Percentiles rank a stretch among this genome's conserved stretches.
phyloP scores from a whole-genome alignment of 1,139 yeast species.

The Kodamaea arcana region DNA sequence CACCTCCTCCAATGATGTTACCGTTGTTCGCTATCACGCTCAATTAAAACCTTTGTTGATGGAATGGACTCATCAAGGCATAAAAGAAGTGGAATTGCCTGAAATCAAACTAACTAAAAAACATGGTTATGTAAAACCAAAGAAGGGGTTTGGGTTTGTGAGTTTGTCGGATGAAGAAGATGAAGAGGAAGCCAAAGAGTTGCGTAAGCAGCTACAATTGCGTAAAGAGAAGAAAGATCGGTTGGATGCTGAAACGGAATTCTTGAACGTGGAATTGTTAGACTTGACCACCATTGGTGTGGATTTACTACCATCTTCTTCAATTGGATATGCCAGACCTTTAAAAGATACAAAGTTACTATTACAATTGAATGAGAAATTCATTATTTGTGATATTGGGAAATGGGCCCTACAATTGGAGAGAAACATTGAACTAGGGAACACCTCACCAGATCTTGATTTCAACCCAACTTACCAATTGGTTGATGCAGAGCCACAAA shows the following conservation, averaged over 20 bases:
- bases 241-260: constrained; percentile 7
- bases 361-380: constrained; percentile 1
- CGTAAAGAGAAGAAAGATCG: not conserved
- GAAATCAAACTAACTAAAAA: constrained; percentile 1
- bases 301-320: constrained; percentile 10
- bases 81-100: not conserved
- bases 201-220: not conserved
- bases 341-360: constrained; percentile 1
- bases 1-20: constrained; percentile 10
- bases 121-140: constrained; percentile 25
- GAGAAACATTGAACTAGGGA: not conserved
- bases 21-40: constrained; percentile 20
- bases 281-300: constrained; percentile 13
- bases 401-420: constrained; percentile 3
- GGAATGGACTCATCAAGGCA: constrained; percentile 12
- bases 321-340: constrained; percentile 2
- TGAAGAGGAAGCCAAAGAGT: not conserved
- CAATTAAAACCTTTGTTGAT: constrained; percentile 34
- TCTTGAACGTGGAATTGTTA: constrained; percentile 14
- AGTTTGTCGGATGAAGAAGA: constrained; percentile 21
- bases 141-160: constrained; percentile 37
- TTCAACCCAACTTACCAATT: not conserved
- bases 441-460: not conserved
- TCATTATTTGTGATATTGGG: constrained; percentile 2
- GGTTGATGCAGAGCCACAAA: not conserved